A percentile compares a stretch with the other conserved stretches of the same genome.
Conservation (phyloP, 2,329 filamentous ascomycete species). For the Colletotrichum graminicola region DNA sequence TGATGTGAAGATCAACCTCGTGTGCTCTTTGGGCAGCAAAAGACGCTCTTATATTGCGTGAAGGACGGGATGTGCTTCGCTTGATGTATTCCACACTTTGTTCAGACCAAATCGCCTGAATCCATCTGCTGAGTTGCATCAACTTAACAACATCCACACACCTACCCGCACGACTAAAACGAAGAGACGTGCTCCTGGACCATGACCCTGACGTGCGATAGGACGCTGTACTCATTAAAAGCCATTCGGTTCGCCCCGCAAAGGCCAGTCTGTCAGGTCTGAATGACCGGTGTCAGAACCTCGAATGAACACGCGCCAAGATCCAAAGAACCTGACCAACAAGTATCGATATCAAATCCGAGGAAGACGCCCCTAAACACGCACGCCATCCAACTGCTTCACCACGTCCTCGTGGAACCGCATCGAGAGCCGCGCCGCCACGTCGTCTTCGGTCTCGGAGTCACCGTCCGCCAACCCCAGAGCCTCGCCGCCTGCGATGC, state of each 20-base stretch:
- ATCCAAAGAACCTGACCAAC: not conserved
- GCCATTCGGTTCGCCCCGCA: not conserved
- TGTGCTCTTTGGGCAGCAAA: not conserved
- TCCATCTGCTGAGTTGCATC: not conserved
- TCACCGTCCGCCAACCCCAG: constrained; percentile 53
- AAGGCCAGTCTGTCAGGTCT: no score
- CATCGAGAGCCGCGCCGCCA: constrained; percentile 55
- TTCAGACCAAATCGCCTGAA: not conserved
- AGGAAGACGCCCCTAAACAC: constrained; percentile 46
- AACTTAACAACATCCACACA: not conserved
- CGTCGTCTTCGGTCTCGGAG: constrained; percentile 56
- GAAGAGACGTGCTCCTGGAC: not conserved
- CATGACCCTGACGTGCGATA: not conserved
- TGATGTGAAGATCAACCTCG: not conserved
- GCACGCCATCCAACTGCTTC: constrained; percentile 54
- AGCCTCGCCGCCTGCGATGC: constrained; percentile 52
- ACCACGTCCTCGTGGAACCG: constrained; percentile 60
- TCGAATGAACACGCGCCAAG: not conserved
- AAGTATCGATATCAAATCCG: no score
- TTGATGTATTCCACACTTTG: not conserved
- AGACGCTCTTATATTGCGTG: not conserved
- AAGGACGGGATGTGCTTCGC: not conserved
- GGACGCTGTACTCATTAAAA: not conserved
- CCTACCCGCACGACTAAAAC: no score
- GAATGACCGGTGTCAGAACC: no score